These are phyloP conservation scores for Aspergillus aculeatinus DNA, from an alignment of 2,329 filamentous ascomycete genomes.

Conservation along the genomic window DNA sequence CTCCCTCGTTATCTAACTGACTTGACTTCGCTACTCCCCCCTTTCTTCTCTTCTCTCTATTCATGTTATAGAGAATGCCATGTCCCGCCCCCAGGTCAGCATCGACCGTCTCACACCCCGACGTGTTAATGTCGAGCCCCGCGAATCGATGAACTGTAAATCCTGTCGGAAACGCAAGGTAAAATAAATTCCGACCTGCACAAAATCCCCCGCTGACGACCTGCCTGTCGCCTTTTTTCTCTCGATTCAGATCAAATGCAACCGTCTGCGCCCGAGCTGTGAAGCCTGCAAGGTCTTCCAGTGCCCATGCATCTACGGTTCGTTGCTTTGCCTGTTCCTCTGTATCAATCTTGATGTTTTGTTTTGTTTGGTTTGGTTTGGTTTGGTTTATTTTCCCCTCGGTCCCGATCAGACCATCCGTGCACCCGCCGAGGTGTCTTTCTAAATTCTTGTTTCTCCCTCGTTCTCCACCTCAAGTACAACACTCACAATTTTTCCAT, in stretches of 20 bases:
- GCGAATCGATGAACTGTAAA: constrained; percentile 94
- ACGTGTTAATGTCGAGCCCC: constrained; percentile 70
- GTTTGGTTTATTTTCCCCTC: too few relatives aligned
- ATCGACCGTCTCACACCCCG: constrained; percentile 75
- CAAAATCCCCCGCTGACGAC: neutral
- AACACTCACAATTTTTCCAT: too few relatives aligned
- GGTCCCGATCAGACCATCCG: neutral
- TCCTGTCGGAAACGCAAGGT: constrained; percentile 92
- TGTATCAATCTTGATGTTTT: neutral
- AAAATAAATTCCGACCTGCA: constrained; percentile 22
- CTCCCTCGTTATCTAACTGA: neutral
- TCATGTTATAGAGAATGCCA: constrained; percentile 33
- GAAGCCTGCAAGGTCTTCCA: constrained; percentile 89
- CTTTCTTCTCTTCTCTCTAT: neutral
- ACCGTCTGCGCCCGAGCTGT: constrained; percentile 77
- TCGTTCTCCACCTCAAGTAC: neutral
- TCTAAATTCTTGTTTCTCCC: neutral
- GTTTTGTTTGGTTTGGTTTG: neutral
- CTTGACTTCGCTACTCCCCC: neutral
- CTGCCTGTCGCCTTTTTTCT: neutral
- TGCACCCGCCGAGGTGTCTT: neutral
- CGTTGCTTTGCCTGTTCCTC: constrained; percentile 26
- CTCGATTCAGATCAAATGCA: constrained; percentile 77
- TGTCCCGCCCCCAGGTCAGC: constrained; percentile 74
- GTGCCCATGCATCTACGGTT: constrained; percentile 85